phyloP scores from a whole-genome alignment of 164 flowering plant species.

The Nymphaea thermarum region DNA sequence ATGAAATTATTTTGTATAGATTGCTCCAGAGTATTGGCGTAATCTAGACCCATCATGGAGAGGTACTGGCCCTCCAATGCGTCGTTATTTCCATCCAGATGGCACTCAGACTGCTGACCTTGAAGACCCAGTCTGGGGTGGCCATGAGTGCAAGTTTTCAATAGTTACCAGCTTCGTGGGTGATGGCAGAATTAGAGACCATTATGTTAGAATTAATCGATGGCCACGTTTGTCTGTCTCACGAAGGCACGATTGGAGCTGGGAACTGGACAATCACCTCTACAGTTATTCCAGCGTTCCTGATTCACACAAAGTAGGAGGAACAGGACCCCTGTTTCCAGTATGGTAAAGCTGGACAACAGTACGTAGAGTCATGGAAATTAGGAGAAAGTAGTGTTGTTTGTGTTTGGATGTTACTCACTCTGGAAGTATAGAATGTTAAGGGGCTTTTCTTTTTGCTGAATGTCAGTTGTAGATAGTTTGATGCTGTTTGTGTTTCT shows the following conservation, averaged over 20 bases:
- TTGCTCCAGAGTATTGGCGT: conserved; percentile 70
- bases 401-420: no score
- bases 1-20: conserved; percentile 17
- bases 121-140: conserved; percentile 71
- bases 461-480: no score
- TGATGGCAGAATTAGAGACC: conserved; percentile 50
- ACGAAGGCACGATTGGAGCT: conserved; percentile 72
- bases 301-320: conserved; percentile 49
- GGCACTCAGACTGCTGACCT: conserved; percentile 65
- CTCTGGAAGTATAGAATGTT: no score
- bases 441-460: no score
- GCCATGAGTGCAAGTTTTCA: conserved; percentile 58
- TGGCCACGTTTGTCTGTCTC: conserved; percentile 49
- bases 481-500: no score
- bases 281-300: conserved; percentile 53
- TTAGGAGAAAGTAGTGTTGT: no score
- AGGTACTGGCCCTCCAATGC: conserved; percentile 53
- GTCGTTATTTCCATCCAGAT: conserved; percentile 65
- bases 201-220: conserved; percentile 76
- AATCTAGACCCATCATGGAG: conserved; percentile 74
- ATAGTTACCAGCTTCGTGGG: conserved; percentile 50
- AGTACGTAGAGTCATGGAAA: no score
- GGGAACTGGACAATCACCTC: conserved; percentile 59
- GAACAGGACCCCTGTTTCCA: conserved; percentile 46
- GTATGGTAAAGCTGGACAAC: conserved; percentile 8